A percentile compares a stretch with the other conserved stretches of the same genome.
Conservation (phyloP, 1,284 basidiomycete species). For the Austropuccinia psidii region DNA sequence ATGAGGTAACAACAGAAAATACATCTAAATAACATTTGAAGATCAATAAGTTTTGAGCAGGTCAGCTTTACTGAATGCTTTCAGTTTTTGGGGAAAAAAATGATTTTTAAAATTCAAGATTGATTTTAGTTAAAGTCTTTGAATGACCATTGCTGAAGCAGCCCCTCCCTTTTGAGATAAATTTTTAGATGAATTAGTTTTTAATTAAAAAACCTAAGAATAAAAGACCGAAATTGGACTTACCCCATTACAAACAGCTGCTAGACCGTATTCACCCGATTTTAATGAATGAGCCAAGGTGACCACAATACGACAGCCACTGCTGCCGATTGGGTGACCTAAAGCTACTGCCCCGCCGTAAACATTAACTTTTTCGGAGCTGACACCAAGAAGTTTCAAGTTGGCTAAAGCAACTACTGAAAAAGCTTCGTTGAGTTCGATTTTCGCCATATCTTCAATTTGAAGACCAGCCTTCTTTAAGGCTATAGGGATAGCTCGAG, state of each 20-base stretch:
- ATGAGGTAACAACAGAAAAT: too few relatives aligned
- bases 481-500: constrained; percentile 80
- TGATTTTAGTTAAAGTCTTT: constrained; percentile 33
- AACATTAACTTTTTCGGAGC: constrained; percentile 81
- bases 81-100: too few relatives aligned
- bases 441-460: constrained; percentile 76
- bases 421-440: constrained; percentile 78
- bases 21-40: too few relatives aligned
- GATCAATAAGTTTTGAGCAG: too few relatives aligned
- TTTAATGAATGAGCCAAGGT: constrained; percentile 86
- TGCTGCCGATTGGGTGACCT: constrained; percentile 81
- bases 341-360: constrained; percentile 79
- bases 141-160: constrained; percentile 32
- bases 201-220: background rate
- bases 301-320: constrained; percentile 88
- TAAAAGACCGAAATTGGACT: constrained; percentile 46
- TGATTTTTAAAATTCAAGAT: too few relatives aligned
- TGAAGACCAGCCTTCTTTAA: constrained; percentile 77
- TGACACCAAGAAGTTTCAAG: constrained; percentile 50
- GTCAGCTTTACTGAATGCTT: too few relatives aligned
- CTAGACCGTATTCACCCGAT: constrained; percentile 91
- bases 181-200: background rate
- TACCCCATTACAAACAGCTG: constrained; percentile 95
- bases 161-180: constrained; percentile 11
- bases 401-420: constrained; percentile 50